Base-by-base conservation (phyloP, 768 basidiomycete species). In the Obba rivulosa region DNA sequence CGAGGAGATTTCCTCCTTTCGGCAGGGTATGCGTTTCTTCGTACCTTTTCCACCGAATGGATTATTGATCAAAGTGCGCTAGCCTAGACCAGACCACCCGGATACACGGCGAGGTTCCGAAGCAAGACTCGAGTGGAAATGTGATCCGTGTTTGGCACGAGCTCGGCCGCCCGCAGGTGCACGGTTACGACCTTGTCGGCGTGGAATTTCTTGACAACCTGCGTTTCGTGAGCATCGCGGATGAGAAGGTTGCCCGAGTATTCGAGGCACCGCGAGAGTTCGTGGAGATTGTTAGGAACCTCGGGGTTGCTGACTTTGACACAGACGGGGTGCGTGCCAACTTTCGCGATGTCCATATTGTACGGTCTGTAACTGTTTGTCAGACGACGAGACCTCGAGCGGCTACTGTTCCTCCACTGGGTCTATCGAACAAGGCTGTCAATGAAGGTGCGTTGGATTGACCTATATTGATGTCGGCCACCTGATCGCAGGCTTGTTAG, bases 241-340 rank as follows among this genome's bases (percentile, higher is more conserved):
- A 99, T 59, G 96, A 99, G 67, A 98, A 98, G 66, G 92, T 98
- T 10, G 81, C 83, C 11, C 80, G 96, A 36, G 81, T 97, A 0
- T 99, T 99, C 53, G 92, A 93, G 61, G 93, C 94, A 8, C 89
- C 96, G 5, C 75, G 74, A 17, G 76, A 77, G 3, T 98, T 98
- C 58, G 78, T 94, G 2, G 72, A 81, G 24, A 68, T 78, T 10
- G 62, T 85, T n/a, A 73, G 77, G 47, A 68, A 58, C 41, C 72
- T 83, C 48, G 75, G 58, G 39, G 73, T 78, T 20, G 74, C 71
- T 17, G 65, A 68, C 39, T 67, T 85, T 35, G 54, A 67, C 1
- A 72, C 74, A 17, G 74, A 74, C 18, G 74, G 79, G 60, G 87
- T 85, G 52, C 54, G 62, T 63, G 8, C 16, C 5, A 8, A 21